Base-by-base conservation (phyloP, 495 filamentous ascomycete genomes). In the Podospora didyma region DNA sequence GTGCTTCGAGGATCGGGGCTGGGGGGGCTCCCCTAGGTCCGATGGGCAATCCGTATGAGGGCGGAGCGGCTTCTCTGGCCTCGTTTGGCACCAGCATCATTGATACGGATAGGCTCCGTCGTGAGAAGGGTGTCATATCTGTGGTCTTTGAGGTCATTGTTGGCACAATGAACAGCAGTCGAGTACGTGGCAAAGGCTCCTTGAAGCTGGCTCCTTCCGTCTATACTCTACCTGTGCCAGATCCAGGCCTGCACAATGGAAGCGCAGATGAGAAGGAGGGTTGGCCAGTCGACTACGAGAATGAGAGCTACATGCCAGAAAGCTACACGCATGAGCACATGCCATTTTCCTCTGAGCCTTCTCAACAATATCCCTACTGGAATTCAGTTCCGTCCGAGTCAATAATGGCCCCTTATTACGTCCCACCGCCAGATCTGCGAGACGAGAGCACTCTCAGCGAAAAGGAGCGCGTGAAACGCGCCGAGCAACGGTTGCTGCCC, bases 51-150 rank as follows among this genome's bases (percentile, higher is more conserved):
- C 61, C 73, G 22, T 68, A 66, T 20, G 75, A 77, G 17, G 61
- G 56, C 5, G 60, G 49, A 12, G 59, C 54, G 7, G 42, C 71
- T 24, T 69, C 75, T 42, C 57, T 82, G 41, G 61, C 78, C 20
- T 69, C 79, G 11, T 91, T 87, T 84, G 83, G 83, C 11, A 85
- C 84, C 2, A 85, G 86, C 58, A 89, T 96, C 56, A 80, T 96
- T n/a, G 90, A 97, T 58, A 98, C 94, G 0, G 89, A 92, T 61
- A 80, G 85, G 49, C 85, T 97, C 16, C 81, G 89, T 46, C 84
- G 93, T 37, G 87, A 94, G 59, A 96, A 96, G 63, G 89, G 89
- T 11, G 89, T 97, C 6, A 85, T 97, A 2, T 85, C 86, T 7
- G 87, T 88, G 22, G 75, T 83, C 1, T 92, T 93, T 61, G 92